Evolutionary conservation across 2,329 filamentous ascomycete species (phyloP), one percentile per base, ranked within the genome.

Genomic region (Myotisia sp.): DNA sequence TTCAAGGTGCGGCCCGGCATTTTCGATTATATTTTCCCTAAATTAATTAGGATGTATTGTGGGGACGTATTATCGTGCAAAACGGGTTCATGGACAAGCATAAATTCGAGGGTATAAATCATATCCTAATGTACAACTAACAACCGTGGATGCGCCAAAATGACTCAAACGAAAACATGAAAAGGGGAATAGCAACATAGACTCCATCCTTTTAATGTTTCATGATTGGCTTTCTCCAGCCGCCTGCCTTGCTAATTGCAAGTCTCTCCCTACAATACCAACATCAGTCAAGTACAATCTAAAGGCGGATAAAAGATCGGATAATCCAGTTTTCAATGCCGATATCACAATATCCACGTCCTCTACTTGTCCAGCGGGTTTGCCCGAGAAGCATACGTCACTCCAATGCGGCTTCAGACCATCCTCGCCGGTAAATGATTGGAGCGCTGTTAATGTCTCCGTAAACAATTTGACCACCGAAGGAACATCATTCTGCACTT

Each of bases 401-500:
- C 81, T 86, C 83, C 83, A 92, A 55, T 90, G 82, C 3, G 73
- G 56, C 1, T 71, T 65, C 8, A 60, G 45, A 1, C 55, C 27
- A 55, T 54, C 56, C 16, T 45, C 49, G 29, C 57, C 44, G 43
- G 74, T 67, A 50, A 92, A 84, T 1, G 52, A 59, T 47, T 92
- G 78, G 3, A 93, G 61, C 44, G 74, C 74, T 36, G 63, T 67
- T 37, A 85, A 75, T 0, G 80, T 74, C 28, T 53, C 51, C 0
- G 82, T 86, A 40, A 92, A 71, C 1, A 74, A 72, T 29, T 78
- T 71, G 33, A 94, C 72, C 37, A 92, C 76, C 31, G 60, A 60
- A 1, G 80, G 73, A 2, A 95, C 74, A 43, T 90, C 81, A 27
- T 75, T 68, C 44, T 92, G 79, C n/a, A 92, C 87, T 45, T 82